phyloP scores from a whole-genome alignment of 768 basidiomycete species.

The Leccinum rimulosum region DNA sequence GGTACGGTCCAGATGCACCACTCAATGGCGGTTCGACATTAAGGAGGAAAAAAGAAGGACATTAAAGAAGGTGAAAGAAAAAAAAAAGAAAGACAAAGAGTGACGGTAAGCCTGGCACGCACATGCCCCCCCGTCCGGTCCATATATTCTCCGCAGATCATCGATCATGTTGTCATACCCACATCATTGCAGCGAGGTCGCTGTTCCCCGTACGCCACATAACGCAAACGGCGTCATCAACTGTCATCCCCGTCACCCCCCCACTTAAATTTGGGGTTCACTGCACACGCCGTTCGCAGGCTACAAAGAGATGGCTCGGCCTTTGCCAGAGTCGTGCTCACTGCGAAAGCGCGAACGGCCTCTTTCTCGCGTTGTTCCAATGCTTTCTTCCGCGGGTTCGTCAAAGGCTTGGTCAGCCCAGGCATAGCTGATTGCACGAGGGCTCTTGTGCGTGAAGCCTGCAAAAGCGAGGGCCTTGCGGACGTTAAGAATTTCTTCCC shows the following conservation, averaged over 20 bases:
- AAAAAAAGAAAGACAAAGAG: not conserved
- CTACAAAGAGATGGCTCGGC: slow-evolving; percentile 85
- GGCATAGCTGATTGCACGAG: slow-evolving; percentile 73
- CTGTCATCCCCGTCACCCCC: slow-evolving; percentile 16
- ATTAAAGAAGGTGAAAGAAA: slow-evolving; percentile 3
- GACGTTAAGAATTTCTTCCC: slow-evolving; percentile 81
- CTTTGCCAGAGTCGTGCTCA: slow-evolving; percentile 60
- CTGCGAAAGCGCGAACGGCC: slow-evolving; percentile 66
- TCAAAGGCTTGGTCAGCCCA: slow-evolving; percentile 74
- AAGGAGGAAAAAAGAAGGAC: slow-evolving; percentile 8
- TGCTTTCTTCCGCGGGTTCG: slow-evolving; percentile 49
- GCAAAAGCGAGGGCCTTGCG: slow-evolving; percentile 91
- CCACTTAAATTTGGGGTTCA: slow-evolving; percentile 23
- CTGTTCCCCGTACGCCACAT: slow-evolving; percentile 29
- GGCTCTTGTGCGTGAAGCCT: slow-evolving; percentile 89
- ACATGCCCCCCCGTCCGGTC: slow-evolving; percentile 11
- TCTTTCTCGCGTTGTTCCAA: slow-evolving; percentile 49
- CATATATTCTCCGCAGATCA: slow-evolving; percentile 29
- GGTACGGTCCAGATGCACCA: slow-evolving; percentile 17
- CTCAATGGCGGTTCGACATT: slow-evolving; percentile 16
- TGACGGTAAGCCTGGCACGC: slow-evolving; percentile 7
- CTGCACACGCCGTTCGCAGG: slow-evolving; percentile 29
- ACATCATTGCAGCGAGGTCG: slow-evolving; percentile 33
- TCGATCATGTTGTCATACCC: slow-evolving; percentile 31
- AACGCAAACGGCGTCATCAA: slow-evolving; percentile 32